Evolutionary conservation across 331 rosid species (phyloP), one percentile per base, ranked within the genome.

Genomic region (Telfairia occidentalis): DNA sequence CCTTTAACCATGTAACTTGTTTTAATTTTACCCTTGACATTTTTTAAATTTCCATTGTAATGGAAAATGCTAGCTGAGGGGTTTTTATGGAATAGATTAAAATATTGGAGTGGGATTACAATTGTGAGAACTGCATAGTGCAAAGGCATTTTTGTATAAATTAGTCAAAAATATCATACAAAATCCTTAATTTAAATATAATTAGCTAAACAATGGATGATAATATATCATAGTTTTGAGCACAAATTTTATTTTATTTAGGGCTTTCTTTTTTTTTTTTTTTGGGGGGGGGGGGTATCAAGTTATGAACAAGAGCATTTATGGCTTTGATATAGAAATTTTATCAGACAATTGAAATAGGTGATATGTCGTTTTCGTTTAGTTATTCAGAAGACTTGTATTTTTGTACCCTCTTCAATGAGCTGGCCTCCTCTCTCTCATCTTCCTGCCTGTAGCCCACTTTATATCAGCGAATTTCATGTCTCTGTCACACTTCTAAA

Each of bases 311-410:
- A 82, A 83, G 81, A 83, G 78, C 92, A 86, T 84, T 87, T 77
- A 89, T 76, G 80, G 49, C 86, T 73, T 79, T 52, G 85, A 87
- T 87, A 81, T 86, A 84, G 92, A 86, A 81, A 84, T 82, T 83
- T 81, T 82, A 77, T 79, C 75, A 46, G 26, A 49, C 64, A 82
- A 64, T 53, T 74, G 71, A 78, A 80, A 80, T 82, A 70, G 92
- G 93, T 88, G 88, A 84, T 6, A 34, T 5, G 97, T 89, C 96
- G 38, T 69, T 88, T 86, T 89, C 96, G 49, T 83, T 84, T 82
- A 86, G 96, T 89, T 87, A 82, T 76, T 60, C 50, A 61, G 85
- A 29, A 83, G 78, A 84, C 83, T 82, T 65, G 77, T 55, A 75
- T 73, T 43, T 45, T 78, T 30, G 88, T 83, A 82, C 89, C 71